Percentiles rank a stretch among this genome's conserved stretches.
These are phyloP conservation scores for Mollisia scopiformis DNA, from an alignment of 2,329 filamentous ascomycete genomes.

Conservation along the genomic window DNA sequence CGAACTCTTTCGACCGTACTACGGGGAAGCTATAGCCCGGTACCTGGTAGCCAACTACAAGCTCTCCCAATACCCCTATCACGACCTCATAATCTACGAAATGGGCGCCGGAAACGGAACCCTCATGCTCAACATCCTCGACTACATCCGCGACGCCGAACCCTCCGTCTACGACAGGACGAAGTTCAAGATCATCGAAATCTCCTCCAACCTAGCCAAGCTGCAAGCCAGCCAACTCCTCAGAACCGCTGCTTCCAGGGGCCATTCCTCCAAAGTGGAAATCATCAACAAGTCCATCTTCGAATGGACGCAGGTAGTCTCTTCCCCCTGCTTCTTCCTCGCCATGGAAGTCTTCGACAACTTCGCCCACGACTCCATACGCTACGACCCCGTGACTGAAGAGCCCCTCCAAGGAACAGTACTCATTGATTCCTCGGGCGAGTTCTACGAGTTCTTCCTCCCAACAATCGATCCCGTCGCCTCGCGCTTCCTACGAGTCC, in stretches of 20 bases:
- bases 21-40: constrained; percentile 95
- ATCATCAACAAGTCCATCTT: constrained; percentile 96
- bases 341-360: constrained; percentile 99
- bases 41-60: constrained; percentile 97
- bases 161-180: constrained; percentile 93
- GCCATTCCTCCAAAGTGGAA: constrained; percentile 84
- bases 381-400: constrained; percentile 83
- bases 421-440: constrained; percentile 80
- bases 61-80: constrained; percentile 89
- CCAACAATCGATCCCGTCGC: constrained; percentile 80
- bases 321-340: constrained; percentile 94
- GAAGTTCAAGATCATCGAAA: constrained; percentile 94
- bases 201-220: constrained; percentile 78
- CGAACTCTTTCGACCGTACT: constrained; percentile 94
- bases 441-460: constrained; percentile 95
- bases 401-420: constrained; percentile 86
- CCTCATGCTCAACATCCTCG: constrained; percentile 95
- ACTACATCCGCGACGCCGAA: constrained; percentile 89
- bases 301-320: constrained; percentile 87
- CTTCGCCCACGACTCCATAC: constrained; percentile 91
- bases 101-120: constrained; percentile 98
- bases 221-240: constrained; percentile 75
- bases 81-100: constrained; percentile 97
- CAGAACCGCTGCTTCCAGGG: constrained; percentile 66
- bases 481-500: constrained; percentile 80